A percentile compares a stretch with the other conserved stretches of the same genome.
These are phyloP conservation scores for Penicillium sp. DNA, from an alignment of 2,329 filamentous ascomycete species.

Conservation along the genomic window DNA sequence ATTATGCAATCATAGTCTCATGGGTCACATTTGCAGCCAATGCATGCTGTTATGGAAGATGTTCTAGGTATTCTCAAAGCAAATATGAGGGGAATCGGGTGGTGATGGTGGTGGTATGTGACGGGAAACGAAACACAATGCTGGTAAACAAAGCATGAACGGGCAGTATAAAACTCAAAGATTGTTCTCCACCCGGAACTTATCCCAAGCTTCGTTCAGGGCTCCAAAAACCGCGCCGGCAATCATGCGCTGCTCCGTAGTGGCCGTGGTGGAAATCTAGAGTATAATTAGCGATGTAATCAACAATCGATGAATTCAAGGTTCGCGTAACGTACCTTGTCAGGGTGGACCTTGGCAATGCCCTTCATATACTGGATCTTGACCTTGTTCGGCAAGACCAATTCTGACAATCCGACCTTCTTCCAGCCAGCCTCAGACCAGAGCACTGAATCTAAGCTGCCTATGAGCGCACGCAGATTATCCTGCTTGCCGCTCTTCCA, in stretches of 20 bases:
- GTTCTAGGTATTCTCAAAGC: slow-evolving; percentile 8
- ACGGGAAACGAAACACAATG: not conserved
- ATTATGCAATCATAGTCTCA: slow-evolving; percentile 9
- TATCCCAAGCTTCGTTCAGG: slow-evolving; percentile 68
- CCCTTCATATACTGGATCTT: slow-evolving; percentile 99
- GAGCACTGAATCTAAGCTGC: slow-evolving; percentile 82
- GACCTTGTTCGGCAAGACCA: slow-evolving; percentile 90
- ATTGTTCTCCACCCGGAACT: slow-evolving; percentile 64
- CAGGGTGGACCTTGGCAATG: slow-evolving; percentile 96
- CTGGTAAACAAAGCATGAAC: slow-evolving; percentile 5
- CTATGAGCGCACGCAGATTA: slow-evolving; percentile 83
- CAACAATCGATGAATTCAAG: not conserved
- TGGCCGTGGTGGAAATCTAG: slow-evolving; percentile 63
- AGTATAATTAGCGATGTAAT: slow-evolving; percentile 5
- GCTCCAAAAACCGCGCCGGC: slow-evolving; percentile 65
- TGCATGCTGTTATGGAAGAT: slow-evolving; percentile 4
- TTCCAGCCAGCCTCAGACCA: slow-evolving; percentile 96
- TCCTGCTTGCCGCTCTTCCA: slow-evolving; percentile 94
- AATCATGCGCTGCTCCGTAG: slow-evolving; percentile 67
- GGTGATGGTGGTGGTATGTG: slow-evolving; percentile 1
- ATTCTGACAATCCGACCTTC: slow-evolving; percentile 89
- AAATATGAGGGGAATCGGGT: not conserved
- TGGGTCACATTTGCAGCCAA: slow-evolving; percentile 1
- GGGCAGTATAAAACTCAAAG: slow-evolving; percentile 37
- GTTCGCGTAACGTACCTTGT: slow-evolving; percentile 71